phyloP scores from a whole-genome alignment of 2,329 filamentous ascomycete genomes.

The Xylariaceae sp. region DNA sequence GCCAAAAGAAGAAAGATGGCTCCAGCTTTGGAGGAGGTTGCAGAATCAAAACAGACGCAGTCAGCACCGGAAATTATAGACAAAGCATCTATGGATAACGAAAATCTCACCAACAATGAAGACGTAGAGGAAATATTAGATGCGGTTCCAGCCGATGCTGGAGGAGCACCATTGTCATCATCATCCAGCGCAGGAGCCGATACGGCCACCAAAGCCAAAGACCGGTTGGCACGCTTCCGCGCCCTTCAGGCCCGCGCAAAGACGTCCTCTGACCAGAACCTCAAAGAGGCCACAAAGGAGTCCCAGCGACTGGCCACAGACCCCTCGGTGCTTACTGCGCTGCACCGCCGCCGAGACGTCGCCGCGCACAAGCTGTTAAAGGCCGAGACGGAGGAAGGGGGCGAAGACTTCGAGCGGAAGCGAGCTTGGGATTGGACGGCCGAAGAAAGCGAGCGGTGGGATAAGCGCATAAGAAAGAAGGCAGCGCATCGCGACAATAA shows the following conservation, averaged over 20 bases:
- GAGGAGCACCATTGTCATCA: background rate
- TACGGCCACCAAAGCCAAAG: slow-evolving; percentile 55
- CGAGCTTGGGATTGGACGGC: slow-evolving; percentile 98
- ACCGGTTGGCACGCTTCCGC: slow-evolving; percentile 83
- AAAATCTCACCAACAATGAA: slow-evolving; percentile 17
- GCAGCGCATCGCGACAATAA: slow-evolving; percentile 80
- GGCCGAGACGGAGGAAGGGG: slow-evolving; percentile 82
- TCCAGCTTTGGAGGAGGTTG: slow-evolving; percentile 30
- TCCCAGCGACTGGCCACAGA: slow-evolving; percentile 80
- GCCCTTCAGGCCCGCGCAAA: slow-evolving; percentile 83
- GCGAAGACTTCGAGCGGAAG: slow-evolving; percentile 96
- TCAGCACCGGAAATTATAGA: slow-evolving; percentile 32
- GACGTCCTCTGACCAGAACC: slow-evolving; percentile 72
- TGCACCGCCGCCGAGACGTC: slow-evolving; percentile 86
- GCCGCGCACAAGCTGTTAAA: slow-evolving; percentile 93
- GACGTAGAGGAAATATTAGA: slow-evolving; percentile 4
- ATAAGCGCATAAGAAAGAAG: slow-evolving; percentile 87
- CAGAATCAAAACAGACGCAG: slow-evolving; percentile 27
- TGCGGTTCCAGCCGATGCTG: background rate
- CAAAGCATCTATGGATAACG: slow-evolving; percentile 22
- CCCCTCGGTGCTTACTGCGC: slow-evolving; percentile 73
- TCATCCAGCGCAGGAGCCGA: slow-evolving; percentile 23
- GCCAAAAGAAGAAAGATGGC: slow-evolving; percentile 53
- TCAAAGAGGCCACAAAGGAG: slow-evolving; percentile 84
- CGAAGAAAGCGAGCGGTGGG: slow-evolving; percentile 94